phyloP scores from a whole-genome alignment of 257 asterid genomes.

The Fraxinus americana region DNA sequence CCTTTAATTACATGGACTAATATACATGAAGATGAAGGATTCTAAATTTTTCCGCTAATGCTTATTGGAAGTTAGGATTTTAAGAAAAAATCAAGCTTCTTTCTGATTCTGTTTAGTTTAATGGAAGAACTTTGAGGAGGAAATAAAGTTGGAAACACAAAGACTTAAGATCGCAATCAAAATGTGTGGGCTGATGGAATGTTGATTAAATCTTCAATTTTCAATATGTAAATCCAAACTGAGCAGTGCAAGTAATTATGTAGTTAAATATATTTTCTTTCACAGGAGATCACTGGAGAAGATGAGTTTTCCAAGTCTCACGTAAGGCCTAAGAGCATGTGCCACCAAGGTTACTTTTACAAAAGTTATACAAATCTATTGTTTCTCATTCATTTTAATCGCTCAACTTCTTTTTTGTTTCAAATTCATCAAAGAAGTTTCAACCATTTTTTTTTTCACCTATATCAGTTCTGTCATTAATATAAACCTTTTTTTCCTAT shows the following conservation, averaged over 20 bases:
- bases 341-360: too few relatives aligned
- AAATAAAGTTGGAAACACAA: background rate
- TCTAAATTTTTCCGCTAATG: background rate
- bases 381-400: too few relatives aligned
- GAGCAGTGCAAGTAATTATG: background rate
- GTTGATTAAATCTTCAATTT: too few relatives aligned
- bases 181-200: background rate
- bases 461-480: too few relatives aligned
- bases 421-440: too few relatives aligned
- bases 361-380: too few relatives aligned
- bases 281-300: background rate
- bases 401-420: too few relatives aligned
- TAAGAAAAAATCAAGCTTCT: background rate
- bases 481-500: too few relatives aligned
- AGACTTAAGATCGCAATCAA: background rate
- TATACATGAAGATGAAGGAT: background rate
- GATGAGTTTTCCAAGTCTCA: background rate
- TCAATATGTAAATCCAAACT: background rate
- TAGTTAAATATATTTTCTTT: too few relatives aligned
- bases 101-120: background rate
- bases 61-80: background rate
- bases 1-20: too few relatives aligned
- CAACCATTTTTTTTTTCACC: too few relatives aligned
- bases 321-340: background rate
- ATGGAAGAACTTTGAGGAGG: background rate